phyloP scores from a whole-genome alignment of 306 rosid genomes.

The Fragaria vesca region DNA sequence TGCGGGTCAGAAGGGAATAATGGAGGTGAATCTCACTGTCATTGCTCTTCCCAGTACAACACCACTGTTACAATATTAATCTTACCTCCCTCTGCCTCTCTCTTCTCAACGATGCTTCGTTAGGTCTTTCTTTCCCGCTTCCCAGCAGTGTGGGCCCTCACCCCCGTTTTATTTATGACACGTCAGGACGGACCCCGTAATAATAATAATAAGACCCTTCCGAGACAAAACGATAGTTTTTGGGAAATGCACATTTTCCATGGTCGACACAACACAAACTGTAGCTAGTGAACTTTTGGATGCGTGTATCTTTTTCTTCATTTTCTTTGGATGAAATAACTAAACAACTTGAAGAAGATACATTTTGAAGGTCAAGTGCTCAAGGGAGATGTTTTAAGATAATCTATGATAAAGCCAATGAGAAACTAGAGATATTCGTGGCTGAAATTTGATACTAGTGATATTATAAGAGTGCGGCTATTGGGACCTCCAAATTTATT shows the following conservation, averaged over 20 bases:
- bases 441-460: too few species aligned
- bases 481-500: too few species aligned
- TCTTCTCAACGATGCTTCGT: neutral
- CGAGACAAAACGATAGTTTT: neutral
- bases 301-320: neutral
- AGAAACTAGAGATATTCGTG: too few species aligned
- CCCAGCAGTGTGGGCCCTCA: neutral
- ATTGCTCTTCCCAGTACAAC: neutral
- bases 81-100: neutral
- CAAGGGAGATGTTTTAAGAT: too few species aligned
- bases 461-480: too few species aligned
- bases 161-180: neutral
- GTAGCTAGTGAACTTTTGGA: neutral
- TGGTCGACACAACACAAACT: neutral
- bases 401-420: neutral
- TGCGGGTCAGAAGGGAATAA: conserved; percentile 36
- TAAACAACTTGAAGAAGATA: neutral
- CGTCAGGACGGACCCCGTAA: neutral
- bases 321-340: neutral
- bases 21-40: conserved; percentile 39
- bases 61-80: neutral
- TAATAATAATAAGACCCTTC: neutral
- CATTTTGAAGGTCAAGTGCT: neutral
- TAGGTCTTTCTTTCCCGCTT: neutral
- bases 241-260: neutral